Conservation (phyloP, 345 rosid genomes). For the Geranium brycei region DNA sequence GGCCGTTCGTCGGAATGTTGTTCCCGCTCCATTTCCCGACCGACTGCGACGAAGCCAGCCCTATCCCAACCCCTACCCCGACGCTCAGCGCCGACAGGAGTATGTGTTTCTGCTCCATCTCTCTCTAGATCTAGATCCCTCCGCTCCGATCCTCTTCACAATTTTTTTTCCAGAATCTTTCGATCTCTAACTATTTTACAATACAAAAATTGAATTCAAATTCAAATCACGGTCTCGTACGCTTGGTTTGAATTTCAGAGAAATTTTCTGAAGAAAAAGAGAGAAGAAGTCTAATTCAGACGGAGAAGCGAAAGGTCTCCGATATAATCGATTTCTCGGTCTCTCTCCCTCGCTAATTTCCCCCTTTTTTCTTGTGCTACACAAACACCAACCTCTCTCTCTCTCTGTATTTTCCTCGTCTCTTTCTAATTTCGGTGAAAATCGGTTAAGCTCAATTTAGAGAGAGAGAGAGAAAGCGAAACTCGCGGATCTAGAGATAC, state of each 20-base stretch:
- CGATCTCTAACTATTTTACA: too few relatives aligned
- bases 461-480: neutral
- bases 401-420: neutral
- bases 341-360: neutral
- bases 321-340: neutral
- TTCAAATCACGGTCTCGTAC: too few relatives aligned
- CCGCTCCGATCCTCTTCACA: neutral
- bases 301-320: neutral
- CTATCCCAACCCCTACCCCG: slow-evolving; percentile 50
- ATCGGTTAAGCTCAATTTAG: neutral
- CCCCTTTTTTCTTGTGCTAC: too few relatives aligned
- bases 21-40: slow-evolving; percentile 39
- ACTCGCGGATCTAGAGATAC: neutral
- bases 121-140: neutral
- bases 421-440: neutral
- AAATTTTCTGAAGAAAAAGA: too few relatives aligned
- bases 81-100: slow-evolving; percentile 48
- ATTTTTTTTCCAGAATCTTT: too few relatives aligned
- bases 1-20: slow-evolving; percentile 8
- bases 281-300: neutral
- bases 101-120: slow-evolving; percentile 41
- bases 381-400: neutral
- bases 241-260: neutral
- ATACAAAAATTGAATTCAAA: too few relatives aligned
- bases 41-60: slow-evolving; percentile 45